A percentile compares a stretch with the other conserved stretches of the same genome.
These are phyloP conservation scores for Torulaspora maleeae DNA, from an alignment of 805 yeast species.

Conservation along the genomic window DNA sequence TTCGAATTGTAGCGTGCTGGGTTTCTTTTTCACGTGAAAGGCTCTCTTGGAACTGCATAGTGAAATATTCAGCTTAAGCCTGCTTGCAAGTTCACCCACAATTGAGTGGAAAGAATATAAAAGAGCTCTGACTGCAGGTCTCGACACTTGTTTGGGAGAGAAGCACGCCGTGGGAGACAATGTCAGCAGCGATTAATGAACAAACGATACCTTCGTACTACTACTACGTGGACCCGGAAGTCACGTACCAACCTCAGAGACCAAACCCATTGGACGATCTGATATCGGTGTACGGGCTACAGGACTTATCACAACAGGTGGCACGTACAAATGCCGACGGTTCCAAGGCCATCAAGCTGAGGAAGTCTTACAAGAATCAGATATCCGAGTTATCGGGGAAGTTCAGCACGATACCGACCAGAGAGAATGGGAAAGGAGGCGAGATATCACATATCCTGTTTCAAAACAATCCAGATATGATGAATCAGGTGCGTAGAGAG, in stretches of 20 bases:
- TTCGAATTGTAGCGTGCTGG: background rate
- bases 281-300: slow-evolving; percentile 61
- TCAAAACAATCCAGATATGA: slow-evolving; percentile 36
- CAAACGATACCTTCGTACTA: slow-evolving; percentile 33
- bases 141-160: background rate
- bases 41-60: background rate
- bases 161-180: background rate
- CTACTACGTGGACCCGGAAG: slow-evolving; percentile 39
- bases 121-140: background rate
- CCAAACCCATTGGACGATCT: slow-evolving; percentile 77
- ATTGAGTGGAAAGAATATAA: background rate
- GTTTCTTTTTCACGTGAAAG: background rate
- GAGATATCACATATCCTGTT: slow-evolving; percentile 34
- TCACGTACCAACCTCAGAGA: slow-evolving; percentile 37
- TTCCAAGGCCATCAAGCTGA: slow-evolving; percentile 81
- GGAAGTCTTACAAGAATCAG: slow-evolving; percentile 94
- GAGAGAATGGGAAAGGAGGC: slow-evolving; percentile 38
- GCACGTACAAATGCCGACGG: slow-evolving; percentile 88
- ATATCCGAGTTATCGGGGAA: slow-evolving; percentile 81
- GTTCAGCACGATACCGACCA: slow-evolving; percentile 53
- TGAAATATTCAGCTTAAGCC: background rate
- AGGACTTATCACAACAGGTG: slow-evolving; percentile 66
- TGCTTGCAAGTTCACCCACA: no score
- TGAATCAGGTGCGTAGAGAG: slow-evolving; percentile 23
- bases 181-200: slow-evolving; percentile 18